phyloP scores from a whole-genome alignment of 768 basidiomycete species.

The Tulasnella sp. region DNA sequence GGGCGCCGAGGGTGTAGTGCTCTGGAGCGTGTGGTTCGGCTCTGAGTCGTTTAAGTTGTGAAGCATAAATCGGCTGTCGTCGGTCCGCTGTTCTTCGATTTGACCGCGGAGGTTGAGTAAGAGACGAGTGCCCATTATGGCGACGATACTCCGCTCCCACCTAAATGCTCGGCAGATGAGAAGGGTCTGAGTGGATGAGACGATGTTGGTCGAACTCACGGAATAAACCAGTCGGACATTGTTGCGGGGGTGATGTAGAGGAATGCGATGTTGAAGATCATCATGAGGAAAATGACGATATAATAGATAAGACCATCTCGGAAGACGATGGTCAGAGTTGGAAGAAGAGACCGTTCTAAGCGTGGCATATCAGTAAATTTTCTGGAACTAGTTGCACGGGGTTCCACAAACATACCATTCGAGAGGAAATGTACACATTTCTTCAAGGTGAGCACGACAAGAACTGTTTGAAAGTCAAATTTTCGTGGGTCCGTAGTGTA shows the following conservation, averaged over 20 bases:
- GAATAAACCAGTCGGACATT: not conserved
- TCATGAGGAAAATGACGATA: not conserved
- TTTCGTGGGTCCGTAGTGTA: not conserved
- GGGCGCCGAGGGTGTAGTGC: not conserved
- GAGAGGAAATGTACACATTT: not conserved
- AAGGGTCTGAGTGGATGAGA: not conserved
- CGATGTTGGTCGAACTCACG: not conserved
- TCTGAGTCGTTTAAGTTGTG: not conserved
- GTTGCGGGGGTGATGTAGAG: not conserved
- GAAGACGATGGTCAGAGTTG: not conserved
- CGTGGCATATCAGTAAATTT: not conserved
- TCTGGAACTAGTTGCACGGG: too few species aligned
- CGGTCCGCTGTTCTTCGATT: not conserved
- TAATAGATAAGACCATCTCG: not conserved
- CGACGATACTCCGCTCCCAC: not conserved
- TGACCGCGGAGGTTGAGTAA: not conserved
- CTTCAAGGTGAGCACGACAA: not conserved
- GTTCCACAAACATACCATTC: not conserved
- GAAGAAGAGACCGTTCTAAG: not conserved
- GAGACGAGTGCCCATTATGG: conserved; percentile 1
- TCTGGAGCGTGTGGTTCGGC: not conserved
- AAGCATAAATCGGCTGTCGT: not conserved
- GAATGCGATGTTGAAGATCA: not conserved
- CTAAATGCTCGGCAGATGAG: not conserved
- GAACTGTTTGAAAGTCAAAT: not conserved